A percentile compares a stretch with the other conserved stretches of the same genome.
These are phyloP conservation scores for Trichosporon faecale DNA, from an alignment of 1,284 basidiomycete species.

Conservation along the genomic window DNA sequence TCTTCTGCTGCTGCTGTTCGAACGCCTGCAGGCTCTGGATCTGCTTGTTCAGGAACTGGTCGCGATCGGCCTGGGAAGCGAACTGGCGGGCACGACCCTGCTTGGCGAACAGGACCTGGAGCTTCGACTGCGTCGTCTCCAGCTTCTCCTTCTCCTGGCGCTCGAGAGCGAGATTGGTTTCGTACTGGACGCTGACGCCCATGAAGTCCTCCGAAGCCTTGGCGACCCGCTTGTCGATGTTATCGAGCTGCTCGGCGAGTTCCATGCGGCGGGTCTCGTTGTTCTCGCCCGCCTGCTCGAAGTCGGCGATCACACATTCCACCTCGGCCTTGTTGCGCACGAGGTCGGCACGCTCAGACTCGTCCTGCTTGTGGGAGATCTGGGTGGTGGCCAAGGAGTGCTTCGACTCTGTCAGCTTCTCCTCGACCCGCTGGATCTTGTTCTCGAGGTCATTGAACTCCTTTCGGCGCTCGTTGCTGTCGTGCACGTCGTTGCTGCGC, in stretches of 20 bases:
- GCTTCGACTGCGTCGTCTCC: constrained; percentile 66
- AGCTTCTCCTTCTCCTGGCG: constrained; percentile 65
- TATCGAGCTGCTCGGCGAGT: constrained; percentile 64
- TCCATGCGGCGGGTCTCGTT: constrained; percentile 57
- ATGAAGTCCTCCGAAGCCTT: constrained; percentile 64
- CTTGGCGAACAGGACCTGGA: constrained; percentile 76
- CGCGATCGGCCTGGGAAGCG: constrained; percentile 75
- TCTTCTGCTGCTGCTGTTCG: constrained; percentile 60
- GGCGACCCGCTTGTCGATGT: constrained; percentile 62
- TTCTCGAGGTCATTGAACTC: constrained; percentile 80
- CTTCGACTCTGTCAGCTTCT: constrained; percentile 66
- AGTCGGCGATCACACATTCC: constrained; percentile 76
- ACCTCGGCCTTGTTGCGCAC: constrained; percentile 74
- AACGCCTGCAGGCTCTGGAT: constrained; percentile 66
- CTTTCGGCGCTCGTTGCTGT: constrained; percentile 72
- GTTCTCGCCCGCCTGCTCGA: constrained; percentile 66
- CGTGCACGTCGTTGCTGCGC: constrained; percentile 73
- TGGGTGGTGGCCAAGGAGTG: constrained; percentile 68
- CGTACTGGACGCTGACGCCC: constrained; percentile 65
- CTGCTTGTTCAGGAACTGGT: constrained; percentile 70
- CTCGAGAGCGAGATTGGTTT: constrained; percentile 61
- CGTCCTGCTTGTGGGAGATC: constrained; percentile 42
- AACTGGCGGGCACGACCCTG: constrained; percentile 83
- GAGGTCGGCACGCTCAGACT: constrained; percentile 59
- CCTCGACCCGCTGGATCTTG: constrained; percentile 74